These are phyloP conservation scores for Cydonia oblonga DNA, from an alignment of 331 rosid species.

Conservation along the genomic window DNA sequence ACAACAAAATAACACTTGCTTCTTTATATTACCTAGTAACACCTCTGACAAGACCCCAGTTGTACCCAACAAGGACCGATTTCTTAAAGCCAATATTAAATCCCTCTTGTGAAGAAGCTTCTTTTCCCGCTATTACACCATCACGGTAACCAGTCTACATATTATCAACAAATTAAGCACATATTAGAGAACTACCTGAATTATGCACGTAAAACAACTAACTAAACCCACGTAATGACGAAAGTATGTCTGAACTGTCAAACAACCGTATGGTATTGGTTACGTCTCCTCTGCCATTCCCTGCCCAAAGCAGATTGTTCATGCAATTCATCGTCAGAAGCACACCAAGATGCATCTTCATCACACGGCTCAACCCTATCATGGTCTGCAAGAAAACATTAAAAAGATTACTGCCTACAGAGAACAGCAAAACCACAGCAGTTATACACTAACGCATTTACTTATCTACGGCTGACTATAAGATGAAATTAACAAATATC, in stretches of 20 bases:
- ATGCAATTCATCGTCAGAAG: conserved; percentile 38
- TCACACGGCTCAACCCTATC: conserved; percentile 25
- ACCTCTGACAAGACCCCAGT: conserved; percentile 78
- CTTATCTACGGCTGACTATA: background rate
- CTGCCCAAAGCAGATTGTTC: conserved; percentile 42
- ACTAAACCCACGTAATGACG: background rate
- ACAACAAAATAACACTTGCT: background rate
- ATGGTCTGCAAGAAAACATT: conserved; percentile 24
- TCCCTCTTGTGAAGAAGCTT: conserved; percentile 84
- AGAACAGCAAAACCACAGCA: background rate
- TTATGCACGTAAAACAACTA: background rate
- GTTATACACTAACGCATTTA: background rate
- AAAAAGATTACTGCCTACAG: background rate
- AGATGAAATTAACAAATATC: background rate
- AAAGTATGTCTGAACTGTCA: background rate
- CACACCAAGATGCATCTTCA: conserved; percentile 29
- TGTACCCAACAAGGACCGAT: conserved; percentile 50
- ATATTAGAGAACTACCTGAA: background rate
- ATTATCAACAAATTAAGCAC: background rate
- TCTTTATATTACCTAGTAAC: conserved; percentile 48
- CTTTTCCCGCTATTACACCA: conserved; percentile 72
- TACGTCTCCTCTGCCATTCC: conserved; percentile 68
- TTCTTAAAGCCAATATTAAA: conserved; percentile 71
- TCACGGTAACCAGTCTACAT: conserved; percentile 73
- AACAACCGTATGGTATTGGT: conserved; percentile 62